Percentiles rank a stretch among this genome's conserved stretches.
phyloP scores from a whole-genome alignment of 2,329 filamentous ascomycete species.

The Drechslerella stenobrocha region DNA sequence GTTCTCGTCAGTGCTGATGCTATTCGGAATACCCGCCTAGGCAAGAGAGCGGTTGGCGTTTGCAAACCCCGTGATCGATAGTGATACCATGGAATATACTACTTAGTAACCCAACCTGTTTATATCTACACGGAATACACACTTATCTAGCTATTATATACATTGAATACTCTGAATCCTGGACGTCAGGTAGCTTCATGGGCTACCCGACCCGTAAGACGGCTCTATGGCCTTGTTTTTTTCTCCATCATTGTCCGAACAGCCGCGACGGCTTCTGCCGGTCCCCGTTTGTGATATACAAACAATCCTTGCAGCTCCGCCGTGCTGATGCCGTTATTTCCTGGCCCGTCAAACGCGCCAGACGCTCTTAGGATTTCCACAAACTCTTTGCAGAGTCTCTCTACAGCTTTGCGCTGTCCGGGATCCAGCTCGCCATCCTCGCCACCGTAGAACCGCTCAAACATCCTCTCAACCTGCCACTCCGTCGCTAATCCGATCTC shows the following conservation, averaged over 20 bases:
- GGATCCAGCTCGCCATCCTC: conserved; percentile 55
- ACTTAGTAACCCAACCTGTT: no score
- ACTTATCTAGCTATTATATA: no score
- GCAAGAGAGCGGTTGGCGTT: no score
- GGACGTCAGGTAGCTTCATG: no score
- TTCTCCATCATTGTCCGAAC: conserved; percentile 21
- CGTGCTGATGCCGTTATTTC: conserved; percentile 63
- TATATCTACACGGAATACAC: no score
- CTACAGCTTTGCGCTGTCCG: conserved; percentile 66
- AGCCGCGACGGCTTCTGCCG: conserved; percentile 82
- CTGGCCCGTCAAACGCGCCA: conserved; percentile 66
- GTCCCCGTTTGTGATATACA: conserved; percentile 89
- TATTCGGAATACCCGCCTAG: no score
- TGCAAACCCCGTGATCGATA: no score
- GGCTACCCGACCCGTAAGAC: no score
- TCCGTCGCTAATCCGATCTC: conserved; percentile 83
- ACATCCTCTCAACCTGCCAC: conserved; percentile 82
- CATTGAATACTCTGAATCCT: no score
- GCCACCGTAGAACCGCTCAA: conserved; percentile 85
- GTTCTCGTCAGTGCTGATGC: no score
- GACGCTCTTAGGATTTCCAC: conserved; percentile 69
- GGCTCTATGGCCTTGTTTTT: neutral
- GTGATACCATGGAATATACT: no score
- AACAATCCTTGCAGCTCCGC: conserved; percentile 93
- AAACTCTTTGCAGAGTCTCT: conserved; percentile 64